Base-by-base conservation (phyloP, 1,139 yeast genomes). In the Debaryomyces psychrophilus region DNA sequence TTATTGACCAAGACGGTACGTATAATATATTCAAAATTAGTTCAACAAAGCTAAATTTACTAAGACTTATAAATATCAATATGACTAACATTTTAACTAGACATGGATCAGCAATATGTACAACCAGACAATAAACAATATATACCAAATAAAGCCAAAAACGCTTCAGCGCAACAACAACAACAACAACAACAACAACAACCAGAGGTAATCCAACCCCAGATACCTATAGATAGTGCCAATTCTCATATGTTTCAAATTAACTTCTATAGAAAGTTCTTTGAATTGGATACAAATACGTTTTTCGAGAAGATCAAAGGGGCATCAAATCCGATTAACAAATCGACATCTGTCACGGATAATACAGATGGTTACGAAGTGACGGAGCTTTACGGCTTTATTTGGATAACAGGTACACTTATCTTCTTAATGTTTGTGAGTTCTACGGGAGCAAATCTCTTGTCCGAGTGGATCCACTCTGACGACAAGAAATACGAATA, bases 331-430 rank as follows among this genome's bases (percentile, higher is more conserved):
- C 84, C 84, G 9, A 52, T 79, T 25, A 64, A 66, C 42, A 60
- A 62, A 25, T 43, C 60, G 1, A 58, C 54, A 7, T 54, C 62
- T 2, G 50, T 52, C 14, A 57, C 50, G 15, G 52, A 48, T 3
- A 58, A 58, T 8, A 69, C 66, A 9, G 67, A 65, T n/a, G 71
- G 70, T 37, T 67, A 67, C 18, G 70, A 69, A 9, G 63, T 67
- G 4, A 75, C 83, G 2, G 96, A 89, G 59, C 67, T 89, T 44
- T 89, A 88, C 59, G 96, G 96, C 1, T 87, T 90, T 23, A 71
- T 88, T 37, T 89, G 96, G 96, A 82, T 89, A 39, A 85, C 90
- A 9, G 89, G 90, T 0, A 85, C 95, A 0, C 79, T 87, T 45
- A 82, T 87, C 1, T 83, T 87, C 52, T 71, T 83, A 36, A 73